Conservation (phyloP, 257 asterid species). For the Plantago ovata region DNA sequence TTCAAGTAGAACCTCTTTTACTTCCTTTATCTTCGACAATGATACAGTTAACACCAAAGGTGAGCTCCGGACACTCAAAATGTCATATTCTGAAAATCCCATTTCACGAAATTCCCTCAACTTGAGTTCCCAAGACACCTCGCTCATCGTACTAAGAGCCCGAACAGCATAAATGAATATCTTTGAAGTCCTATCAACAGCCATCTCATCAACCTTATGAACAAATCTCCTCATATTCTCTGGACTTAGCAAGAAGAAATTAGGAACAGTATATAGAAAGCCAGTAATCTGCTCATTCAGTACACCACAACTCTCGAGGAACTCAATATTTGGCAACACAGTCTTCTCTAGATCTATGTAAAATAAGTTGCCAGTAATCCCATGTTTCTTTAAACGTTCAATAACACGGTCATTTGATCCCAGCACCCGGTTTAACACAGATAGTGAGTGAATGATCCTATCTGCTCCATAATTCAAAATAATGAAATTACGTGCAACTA, state of each 20-base stretch:
- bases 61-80: slow-evolving; percentile 4
- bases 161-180: slow-evolving; percentile 21
- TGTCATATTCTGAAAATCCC: slow-evolving; percentile 23
- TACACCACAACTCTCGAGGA: no score
- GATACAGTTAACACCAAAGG: slow-evolving; percentile 19
- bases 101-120: slow-evolving; percentile 9
- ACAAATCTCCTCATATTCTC: slow-evolving; percentile 24
- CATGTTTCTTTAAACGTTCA: slow-evolving; percentile 14
- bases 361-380: no score
- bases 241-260: no score
- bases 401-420: slow-evolving; percentile 30
- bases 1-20: slow-evolving; percentile 18
- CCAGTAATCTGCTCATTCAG: no score
- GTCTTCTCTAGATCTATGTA: slow-evolving; percentile 25
- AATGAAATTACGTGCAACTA: no score
- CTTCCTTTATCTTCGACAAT: slow-evolving; percentile 18
- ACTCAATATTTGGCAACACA: no score
- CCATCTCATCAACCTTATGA: slow-evolving; percentile 27
- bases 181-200: slow-evolving; percentile 19
- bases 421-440: slow-evolving; percentile 22
- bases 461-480: no score
- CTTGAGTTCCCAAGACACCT: slow-evolving; percentile 20
- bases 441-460: slow-evolving; percentile 23
- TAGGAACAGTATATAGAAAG: no score
- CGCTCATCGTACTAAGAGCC: slow-evolving; percentile 19